Conservation (phyloP, 192 early-diverging fungal species). For the Umbelopsis sp. region DNA sequence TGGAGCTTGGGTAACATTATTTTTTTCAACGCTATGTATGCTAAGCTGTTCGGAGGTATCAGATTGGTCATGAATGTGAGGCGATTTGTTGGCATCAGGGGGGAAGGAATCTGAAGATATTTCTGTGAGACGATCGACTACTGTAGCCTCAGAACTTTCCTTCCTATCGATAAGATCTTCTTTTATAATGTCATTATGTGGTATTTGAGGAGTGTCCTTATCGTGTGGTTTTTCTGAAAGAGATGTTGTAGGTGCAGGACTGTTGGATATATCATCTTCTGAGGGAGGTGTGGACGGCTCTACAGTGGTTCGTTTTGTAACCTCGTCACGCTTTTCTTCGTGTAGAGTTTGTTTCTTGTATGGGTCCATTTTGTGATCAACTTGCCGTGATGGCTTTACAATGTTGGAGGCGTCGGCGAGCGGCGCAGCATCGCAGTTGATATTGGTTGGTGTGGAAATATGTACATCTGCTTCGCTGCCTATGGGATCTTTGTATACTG, state of each 20-base stretch:
- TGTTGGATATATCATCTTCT: too few relatives aligned
- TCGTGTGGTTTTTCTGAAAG: too few relatives aligned
- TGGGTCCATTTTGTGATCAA: not conserved
- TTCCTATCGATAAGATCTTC: not conserved
- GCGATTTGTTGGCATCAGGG: not conserved
- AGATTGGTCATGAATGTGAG: not conserved
- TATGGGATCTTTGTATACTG: slow-evolving; percentile 9
- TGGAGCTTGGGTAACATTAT: not conserved
- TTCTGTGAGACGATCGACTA: not conserved
- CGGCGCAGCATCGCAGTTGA: not conserved
- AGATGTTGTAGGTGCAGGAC: too few relatives aligned
- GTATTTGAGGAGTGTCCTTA: too few relatives aligned
- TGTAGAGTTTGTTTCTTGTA: not conserved
- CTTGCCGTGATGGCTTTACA: not conserved
- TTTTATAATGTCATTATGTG: not conserved
- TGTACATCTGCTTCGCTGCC: not conserved
- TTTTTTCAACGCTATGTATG: not conserved
- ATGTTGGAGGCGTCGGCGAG: slow-evolving; percentile 4
- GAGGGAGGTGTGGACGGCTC: too few relatives aligned
- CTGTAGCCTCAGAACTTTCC: not conserved
- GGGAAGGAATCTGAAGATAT: too few relatives aligned
- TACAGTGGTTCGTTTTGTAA: too few relatives aligned
- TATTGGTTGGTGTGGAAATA: too few relatives aligned
- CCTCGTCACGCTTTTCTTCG: not conserved
- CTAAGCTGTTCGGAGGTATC: not conserved